phyloP scores from a whole-genome alignment of 75 land plant species.

The Pinus taeda region DNA sequence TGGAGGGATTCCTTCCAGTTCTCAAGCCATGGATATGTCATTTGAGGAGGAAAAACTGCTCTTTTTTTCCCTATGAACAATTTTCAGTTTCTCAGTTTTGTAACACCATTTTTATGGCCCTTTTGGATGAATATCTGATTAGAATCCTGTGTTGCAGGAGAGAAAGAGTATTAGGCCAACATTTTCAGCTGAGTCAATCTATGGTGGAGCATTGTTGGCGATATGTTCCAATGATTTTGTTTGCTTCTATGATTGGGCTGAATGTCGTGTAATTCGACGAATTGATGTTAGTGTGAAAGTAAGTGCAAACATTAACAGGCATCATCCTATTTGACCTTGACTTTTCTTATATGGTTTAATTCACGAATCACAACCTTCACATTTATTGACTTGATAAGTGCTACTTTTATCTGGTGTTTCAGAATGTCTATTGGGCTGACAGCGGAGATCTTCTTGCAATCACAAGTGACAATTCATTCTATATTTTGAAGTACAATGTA shows the following conservation, averaged over 20 bases:
- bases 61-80: no score
- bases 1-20: no score
- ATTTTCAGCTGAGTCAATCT: conserved; percentile 93
- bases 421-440: conserved; percentile 99
- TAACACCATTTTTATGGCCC: background rate
- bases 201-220: conserved; percentile 86
- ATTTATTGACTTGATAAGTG: background rate
- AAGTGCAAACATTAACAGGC: conserved; percentile 2
- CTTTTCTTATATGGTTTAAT: background rate
- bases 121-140: conserved; percentile 4
- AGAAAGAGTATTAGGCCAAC: conserved; percentile 92
- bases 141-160: conserved; percentile 59
- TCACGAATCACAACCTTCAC: background rate
- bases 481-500: conserved; percentile 96
- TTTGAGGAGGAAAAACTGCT: no score
- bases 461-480: conserved; percentile 94
- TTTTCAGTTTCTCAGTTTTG: no score
- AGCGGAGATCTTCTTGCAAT: conserved; percentile 96
- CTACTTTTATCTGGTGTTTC: conserved; percentile 14
- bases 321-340: conserved; percentile 8
- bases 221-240: conserved; percentile 97
- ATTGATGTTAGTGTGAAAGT: conserved; percentile 98
- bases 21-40: no score
- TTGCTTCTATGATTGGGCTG: conserved; percentile 99
- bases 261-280: conserved; percentile 87